Evolutionary conservation across 192 early-diverging fungal species (phyloP).

Genomic region (Coemansia sp.): DNA sequence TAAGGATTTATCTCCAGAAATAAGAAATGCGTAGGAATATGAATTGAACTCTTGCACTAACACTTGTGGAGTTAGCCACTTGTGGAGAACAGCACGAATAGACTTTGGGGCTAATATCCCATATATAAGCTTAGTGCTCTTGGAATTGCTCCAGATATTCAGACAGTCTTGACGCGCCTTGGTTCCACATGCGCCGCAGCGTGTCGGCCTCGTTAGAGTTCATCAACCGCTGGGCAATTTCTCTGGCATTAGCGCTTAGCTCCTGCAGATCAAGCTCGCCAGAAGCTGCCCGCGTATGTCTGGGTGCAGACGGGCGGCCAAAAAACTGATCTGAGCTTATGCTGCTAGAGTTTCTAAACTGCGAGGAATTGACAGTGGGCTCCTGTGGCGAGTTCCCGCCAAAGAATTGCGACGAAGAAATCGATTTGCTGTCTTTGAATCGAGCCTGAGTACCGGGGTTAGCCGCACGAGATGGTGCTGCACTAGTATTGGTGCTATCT

Average conservation of each 20-base stretch:
- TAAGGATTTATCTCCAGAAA: background rate
- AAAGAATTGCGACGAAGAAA: conserved; percentile 32
- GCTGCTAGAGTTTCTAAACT: conserved; percentile 78
- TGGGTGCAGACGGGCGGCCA: conserved; percentile 65
- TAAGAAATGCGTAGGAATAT: too few relatives aligned
- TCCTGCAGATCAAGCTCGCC: conserved; percentile 61
- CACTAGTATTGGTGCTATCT: conserved; percentile 2
- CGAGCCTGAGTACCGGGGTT: background rate
- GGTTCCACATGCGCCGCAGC: conserved; percentile 51
- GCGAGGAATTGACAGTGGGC: conserved; percentile 12
- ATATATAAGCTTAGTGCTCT: conserved; percentile 25
- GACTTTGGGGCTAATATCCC: background rate
- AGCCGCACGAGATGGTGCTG: background rate
- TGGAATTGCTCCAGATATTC: conserved; percentile 51
- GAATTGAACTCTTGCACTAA: background rate
- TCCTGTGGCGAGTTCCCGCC: conserved; percentile 16
- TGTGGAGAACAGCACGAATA: background rate
- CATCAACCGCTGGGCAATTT: conserved; percentile 54
- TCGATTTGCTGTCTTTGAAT: conserved; percentile 22
- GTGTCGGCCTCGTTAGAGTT: conserved; percentile 50
- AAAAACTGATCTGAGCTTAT: conserved; percentile 94
- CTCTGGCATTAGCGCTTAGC: conserved; percentile 49
- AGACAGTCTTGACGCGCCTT: conserved; percentile 39
- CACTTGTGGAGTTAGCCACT: background rate
- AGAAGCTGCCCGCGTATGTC: conserved; percentile 67